A percentile compares a stretch with the other conserved stretches of the same genome.
Evolutionary conservation across 176 grass and related monocot genomes (phyloP).

Genomic region (Otatea glauca): DNA sequence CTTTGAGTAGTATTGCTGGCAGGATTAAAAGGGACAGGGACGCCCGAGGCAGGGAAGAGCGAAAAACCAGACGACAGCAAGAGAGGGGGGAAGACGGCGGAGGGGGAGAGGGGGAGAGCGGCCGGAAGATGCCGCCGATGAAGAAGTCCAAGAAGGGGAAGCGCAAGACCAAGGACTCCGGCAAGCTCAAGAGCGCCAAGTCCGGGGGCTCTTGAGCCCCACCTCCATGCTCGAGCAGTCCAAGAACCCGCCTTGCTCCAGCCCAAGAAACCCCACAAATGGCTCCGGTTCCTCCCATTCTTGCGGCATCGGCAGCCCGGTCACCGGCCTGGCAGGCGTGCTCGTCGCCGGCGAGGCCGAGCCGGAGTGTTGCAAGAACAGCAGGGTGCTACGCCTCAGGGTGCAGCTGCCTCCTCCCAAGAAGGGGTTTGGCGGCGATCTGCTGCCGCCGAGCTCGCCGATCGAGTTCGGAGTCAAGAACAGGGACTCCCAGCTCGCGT

Average conservation of each 20-base stretch:
- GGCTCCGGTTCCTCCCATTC: not conserved
- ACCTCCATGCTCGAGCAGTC: not conserved
- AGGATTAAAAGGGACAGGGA: too few relatives aligned
- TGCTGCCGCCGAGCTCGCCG: constrained; percentile 41
- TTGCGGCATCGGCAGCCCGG: not conserved
- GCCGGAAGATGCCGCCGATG: constrained; percentile 49
- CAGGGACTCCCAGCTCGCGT: constrained; percentile 62
- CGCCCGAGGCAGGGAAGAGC: not conserved
- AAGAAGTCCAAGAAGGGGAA: constrained; percentile 87
- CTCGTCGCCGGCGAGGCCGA: constrained; percentile 39
- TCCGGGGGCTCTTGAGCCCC: constrained; percentile 9
- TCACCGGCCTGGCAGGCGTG: constrained; percentile 35
- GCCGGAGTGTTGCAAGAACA: not conserved
- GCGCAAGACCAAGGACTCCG: constrained; percentile 66
- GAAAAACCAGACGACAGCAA: not conserved
- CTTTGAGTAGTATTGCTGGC: too few relatives aligned
- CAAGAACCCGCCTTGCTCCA: constrained; percentile 12
- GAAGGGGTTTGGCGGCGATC: not conserved
- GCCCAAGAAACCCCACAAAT: not conserved
- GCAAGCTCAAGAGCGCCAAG: constrained; percentile 54
- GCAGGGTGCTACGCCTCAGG: constrained; percentile 48
- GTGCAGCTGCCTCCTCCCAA: constrained; percentile 46
- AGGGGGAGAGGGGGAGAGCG: not conserved
- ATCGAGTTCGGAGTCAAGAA: constrained; percentile 82
- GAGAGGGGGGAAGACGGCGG: not conserved